Evolutionary conservation across 805 yeast genomes (phyloP).

Genomic region (Jamesozyma gamospora): DNA sequence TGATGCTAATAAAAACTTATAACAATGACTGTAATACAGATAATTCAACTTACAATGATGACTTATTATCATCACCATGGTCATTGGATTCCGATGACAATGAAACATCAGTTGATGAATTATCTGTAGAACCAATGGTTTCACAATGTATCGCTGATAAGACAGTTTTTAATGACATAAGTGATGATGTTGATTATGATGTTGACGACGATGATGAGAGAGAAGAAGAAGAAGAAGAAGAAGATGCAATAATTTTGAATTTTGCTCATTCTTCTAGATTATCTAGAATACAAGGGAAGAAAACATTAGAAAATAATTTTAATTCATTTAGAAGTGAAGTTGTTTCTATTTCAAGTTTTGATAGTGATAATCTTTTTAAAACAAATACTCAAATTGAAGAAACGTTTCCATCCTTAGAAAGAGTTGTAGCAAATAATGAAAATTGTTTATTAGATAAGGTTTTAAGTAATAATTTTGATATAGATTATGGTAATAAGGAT

Average conservation of each 20-base stretch:
- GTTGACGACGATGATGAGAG: background rate
- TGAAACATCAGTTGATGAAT: background rate
- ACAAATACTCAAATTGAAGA: background rate
- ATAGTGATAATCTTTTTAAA: background rate
- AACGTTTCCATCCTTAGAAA: background rate
- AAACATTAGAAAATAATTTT: background rate
- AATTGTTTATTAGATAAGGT: slow-evolving; percentile 1
- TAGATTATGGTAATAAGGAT: background rate
- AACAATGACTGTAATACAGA: background rate
- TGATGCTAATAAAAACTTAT: background rate
- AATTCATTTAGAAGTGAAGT: slow-evolving; percentile 8
- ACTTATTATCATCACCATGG: slow-evolving; percentile 2
- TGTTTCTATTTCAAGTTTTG: slow-evolving; percentile 11
- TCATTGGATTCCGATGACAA: background rate
- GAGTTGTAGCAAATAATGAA: background rate
- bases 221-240: slow-evolving; percentile 8
- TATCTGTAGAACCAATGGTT: too few relatives aligned
- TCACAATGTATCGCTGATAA: background rate
- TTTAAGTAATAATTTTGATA: background rate
- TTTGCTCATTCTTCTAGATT: slow-evolving; percentile 9
- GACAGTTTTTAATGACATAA: background rate
- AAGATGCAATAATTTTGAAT: slow-evolving; percentile 17
- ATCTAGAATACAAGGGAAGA: background rate
- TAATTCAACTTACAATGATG: background rate
- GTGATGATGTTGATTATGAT: background rate